Evolutionary conservation across 805 yeast genomes (phyloP), one percentile per base, ranked within the genome.

Genomic region (Kodamaea laetipori): DNA sequence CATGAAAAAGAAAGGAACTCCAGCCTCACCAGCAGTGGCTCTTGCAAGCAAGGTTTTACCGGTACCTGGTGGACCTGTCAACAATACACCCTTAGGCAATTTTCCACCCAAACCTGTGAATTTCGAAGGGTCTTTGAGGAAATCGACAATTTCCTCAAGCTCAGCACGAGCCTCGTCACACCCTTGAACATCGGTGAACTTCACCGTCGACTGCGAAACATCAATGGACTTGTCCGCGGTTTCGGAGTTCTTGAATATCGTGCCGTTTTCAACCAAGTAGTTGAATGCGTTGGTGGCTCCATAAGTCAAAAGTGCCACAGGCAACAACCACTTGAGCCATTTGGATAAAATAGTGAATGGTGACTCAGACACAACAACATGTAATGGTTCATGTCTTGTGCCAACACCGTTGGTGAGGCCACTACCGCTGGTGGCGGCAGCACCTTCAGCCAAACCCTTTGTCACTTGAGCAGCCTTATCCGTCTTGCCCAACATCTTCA

Each of bases 11-110:
- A 94, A 94, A 33, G 98, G 99, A 17, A 94, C 98, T 44, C 96
- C 98, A 5, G 99, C 98, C 67, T 92, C 98, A 51, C 98, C 98
- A 6, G 99, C 99, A 23, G 97, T 95, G 21, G 99, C 98, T 56
- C 98, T 81, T 0, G 98, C 98, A 51, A 94, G 77, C 53, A 92
- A 73, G 1, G 99, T 94, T 64, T 94, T 92, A 79, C 99, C 99
- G 4, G 99, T 92, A 68, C 99, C 99, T 32, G 99, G 99, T 28
- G 99, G 99, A 36, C 99, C 99, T 9, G 98, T 94, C 51, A 92
- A 74, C 46, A 94, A 71, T 5, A 94, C 96, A 74, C 99, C 99
- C 64, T 92, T 94, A 46, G 99, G 98, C 56, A 94, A 75, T 65
- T 90, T 90, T 40, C 99, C 99, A 53, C 99, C 99, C 39, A 94